Conservation (phyloP, 169 alveolate species). For the Theileria equi region DNA sequence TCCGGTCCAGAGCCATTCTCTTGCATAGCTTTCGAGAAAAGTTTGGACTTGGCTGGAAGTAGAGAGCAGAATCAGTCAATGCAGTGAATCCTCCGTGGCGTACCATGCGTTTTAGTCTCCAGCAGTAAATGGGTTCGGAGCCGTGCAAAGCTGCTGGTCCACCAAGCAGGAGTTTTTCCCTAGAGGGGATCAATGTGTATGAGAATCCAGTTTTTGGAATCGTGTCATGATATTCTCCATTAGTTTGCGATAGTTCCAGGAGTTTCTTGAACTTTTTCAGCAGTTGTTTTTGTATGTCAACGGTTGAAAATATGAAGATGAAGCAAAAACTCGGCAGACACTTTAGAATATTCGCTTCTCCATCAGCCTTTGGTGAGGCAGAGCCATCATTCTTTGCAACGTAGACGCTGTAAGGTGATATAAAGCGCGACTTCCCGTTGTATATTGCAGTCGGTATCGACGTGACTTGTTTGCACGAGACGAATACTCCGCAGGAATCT, state of each 20-base stretch:
- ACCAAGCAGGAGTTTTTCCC: conserved; percentile 66
- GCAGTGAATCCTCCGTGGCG: conserved; percentile 78
- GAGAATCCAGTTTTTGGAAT: conserved; percentile 48
- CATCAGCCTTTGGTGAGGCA: neutral
- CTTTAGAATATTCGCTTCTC: neutral
- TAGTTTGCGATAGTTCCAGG: conserved; percentile 19
- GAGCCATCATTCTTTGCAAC: conserved; percentile 17
- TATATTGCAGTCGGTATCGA: conserved; percentile 65
- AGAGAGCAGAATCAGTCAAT: conserved; percentile 72
- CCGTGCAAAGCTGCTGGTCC: conserved; percentile 25
- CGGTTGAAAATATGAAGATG: conserved; percentile 42
- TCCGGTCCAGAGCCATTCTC: conserved; percentile 65
- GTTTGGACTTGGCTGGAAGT: conserved; percentile 79
- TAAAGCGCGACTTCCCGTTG: conserved; percentile 70
- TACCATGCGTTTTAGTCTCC: conserved; percentile 75
- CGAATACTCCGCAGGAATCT: conserved; percentile 46
- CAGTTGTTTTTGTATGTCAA: conserved; percentile 43
- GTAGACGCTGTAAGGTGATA: conserved; percentile 61
- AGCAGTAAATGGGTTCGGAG: conserved; percentile 67
- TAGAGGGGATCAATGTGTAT: conserved; percentile 56
- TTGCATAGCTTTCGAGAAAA: conserved; percentile 77
- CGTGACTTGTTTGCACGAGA: conserved; percentile 63
- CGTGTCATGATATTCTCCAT: conserved; percentile 11
- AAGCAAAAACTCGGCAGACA: conserved; percentile 43
- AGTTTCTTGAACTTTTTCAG: conserved; percentile 19